These are phyloP conservation scores for Hyaloraphidium curvatum DNA, from an alignment of 192 early-diverging fungal genomes.

Conservation along the genomic window DNA sequence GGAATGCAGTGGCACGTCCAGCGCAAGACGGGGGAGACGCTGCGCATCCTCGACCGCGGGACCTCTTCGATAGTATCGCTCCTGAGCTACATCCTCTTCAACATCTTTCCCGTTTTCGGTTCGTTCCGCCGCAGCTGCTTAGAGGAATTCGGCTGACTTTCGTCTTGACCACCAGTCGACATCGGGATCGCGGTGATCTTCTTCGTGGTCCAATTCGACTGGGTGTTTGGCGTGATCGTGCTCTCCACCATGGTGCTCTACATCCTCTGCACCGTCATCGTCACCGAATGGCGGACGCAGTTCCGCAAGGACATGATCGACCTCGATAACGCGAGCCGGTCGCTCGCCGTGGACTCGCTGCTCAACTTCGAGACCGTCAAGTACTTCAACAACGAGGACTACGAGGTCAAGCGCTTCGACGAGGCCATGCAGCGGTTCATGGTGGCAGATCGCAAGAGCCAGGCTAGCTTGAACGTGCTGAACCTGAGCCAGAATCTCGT, in stretches of 20 bases:
- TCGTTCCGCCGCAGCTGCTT: too few species aligned
- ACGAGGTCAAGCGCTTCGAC: conserved; percentile 61
- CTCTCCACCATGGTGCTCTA: conserved; percentile 75
- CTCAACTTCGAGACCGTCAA: conserved; percentile 99
- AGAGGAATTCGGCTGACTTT: too few species aligned
- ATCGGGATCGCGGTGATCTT: conserved; percentile 57
- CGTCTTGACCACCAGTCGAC: too few species aligned
- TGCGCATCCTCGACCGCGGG: conserved; percentile 40
- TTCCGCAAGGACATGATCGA: conserved; percentile 67
- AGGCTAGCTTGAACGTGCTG: conserved; percentile 51
- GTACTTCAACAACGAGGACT: conserved; percentile 81
- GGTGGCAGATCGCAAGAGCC: conserved; percentile 64
- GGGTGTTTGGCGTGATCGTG: conserved; percentile 63
- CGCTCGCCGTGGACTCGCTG: conserved; percentile 66
- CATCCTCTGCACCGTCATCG: conserved; percentile 52
- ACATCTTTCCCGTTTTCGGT: conserved; percentile 73
- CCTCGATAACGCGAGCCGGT: conserved; percentile 66
- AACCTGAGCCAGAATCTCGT: conserved; percentile 75
- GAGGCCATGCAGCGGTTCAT: conserved; percentile 61
- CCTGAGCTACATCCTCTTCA: conserved; percentile 66
- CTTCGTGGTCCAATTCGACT: conserved; percentile 33
- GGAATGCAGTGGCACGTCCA: conserved; percentile 82
- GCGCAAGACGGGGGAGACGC: conserved; percentile 85
- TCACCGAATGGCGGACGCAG: conserved; percentile 74
- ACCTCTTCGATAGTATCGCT: conserved; percentile 46